These are phyloP conservation scores for Ogataea paraovalis DNA, from an alignment of 805 yeast species.

Conservation along the genomic window DNA sequence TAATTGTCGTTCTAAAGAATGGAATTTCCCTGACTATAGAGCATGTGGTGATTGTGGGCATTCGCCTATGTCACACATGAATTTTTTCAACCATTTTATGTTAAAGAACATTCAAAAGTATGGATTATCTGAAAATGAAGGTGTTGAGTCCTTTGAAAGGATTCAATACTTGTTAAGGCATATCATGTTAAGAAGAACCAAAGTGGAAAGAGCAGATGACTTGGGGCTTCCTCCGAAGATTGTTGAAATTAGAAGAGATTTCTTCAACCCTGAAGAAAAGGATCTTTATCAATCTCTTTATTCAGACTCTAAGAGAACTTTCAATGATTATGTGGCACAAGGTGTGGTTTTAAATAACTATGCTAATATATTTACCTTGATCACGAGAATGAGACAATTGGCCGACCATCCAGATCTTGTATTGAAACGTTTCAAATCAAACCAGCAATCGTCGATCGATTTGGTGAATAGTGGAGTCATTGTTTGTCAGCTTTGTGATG, in stretches of 20 bases:
- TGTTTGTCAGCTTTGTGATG: slow-evolving; percentile 92
- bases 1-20: slow-evolving; percentile 73
- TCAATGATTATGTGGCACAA: slow-evolving; percentile 88
- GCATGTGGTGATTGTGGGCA: slow-evolving; percentile 87
- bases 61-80: slow-evolving; percentile 91
- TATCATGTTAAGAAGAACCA: slow-evolving; percentile 91
- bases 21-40: slow-evolving; percentile 82
- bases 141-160: slow-evolving; percentile 69
- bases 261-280: slow-evolving; percentile 90
- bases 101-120: slow-evolving; percentile 86
- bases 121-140: slow-evolving; percentile 73
- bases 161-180: slow-evolving; percentile 71
- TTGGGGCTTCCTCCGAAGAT: slow-evolving; percentile 95
- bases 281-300: slow-evolving; percentile 87
- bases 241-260: slow-evolving; percentile 82
- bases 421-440: slow-evolving; percentile 56
- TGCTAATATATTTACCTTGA: slow-evolving; percentile 93
- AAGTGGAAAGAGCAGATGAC: slow-evolving; percentile 95
- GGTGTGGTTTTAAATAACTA: slow-evolving; percentile 96
- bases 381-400: slow-evolving; percentile 95
- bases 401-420: slow-evolving; percentile 99
- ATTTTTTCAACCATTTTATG: slow-evolving; percentile 93
- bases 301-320: slow-evolving; percentile 80
- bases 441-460: slow-evolving; percentile 24
- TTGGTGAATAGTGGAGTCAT: slow-evolving; percentile 45